Base-by-base conservation (phyloP, 306 rosid genomes). In the Amphicarpaea edgeworthii region DNA sequence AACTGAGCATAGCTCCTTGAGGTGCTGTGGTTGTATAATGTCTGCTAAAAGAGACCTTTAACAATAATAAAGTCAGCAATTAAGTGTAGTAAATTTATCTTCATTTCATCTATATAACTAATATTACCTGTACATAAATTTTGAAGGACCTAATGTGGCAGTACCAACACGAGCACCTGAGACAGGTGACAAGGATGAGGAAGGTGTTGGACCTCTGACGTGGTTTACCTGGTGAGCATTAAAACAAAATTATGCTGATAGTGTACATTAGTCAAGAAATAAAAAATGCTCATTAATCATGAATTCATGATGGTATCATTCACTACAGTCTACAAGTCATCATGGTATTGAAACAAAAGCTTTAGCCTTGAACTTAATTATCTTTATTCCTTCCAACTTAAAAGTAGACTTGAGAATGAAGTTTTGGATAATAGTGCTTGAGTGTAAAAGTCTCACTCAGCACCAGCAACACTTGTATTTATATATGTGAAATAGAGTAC, bases 1-100 rank as follows among this genome's bases (percentile, higher is more conserved):
- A 85, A 88, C 93, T 30, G 98, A 96, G 83, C 98, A 96, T 70
- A 96, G 93, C 87, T 92, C 99, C 85, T 89, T 96, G 77, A 92
- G 84, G 87, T 96, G 93, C 63, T 90, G 97, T 54, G 98, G 91
- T 79, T 92, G 98, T 82, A 96, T 93, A 83, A 96, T 87, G 88
- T 90, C 99, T 75, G 99, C 97, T 83, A 96, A 83, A 54, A 90
- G 93, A 86, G 99, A 96, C 86, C 99, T 96, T 83, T 74, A 75
- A 83, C 61, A 80, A 83, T 74, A 59, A 83, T 68, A 55, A 68
- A 69, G 82, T 90, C 80, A 89, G 93, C 67, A 63, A 70, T 50
- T 72, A 77, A 43, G 47, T 73, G 67, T 46, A 43, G 5, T 45
- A 80, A 41, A 12, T 32, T 73, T 23, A 66, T 47, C 53, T 68